phyloP scores from a whole-genome alignment of 371 early-diverging fungal genomes.

The Saksenaea vasiformis region DNA sequence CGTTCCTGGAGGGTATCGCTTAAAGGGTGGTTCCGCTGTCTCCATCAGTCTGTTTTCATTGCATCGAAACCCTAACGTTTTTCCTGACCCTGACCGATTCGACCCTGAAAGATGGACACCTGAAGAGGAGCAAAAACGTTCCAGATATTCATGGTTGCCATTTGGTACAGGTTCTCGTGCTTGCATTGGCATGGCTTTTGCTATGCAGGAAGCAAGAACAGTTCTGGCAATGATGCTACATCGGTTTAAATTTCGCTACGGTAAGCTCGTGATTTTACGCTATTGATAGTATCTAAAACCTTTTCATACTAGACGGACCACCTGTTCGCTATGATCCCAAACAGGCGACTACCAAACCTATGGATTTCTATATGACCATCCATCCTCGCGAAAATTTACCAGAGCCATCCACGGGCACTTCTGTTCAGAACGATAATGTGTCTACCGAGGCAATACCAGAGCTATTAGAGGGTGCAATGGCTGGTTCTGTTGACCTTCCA shows the following conservation, averaged over 20 bases:
- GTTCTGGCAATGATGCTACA: constrained; percentile 33
- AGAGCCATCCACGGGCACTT: not conserved
- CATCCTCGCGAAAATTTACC: constrained; percentile 18
- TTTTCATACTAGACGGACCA: constrained; percentile 3
- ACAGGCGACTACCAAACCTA: constrained; percentile 12
- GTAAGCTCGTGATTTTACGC: not conserved
- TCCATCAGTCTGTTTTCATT: constrained; percentile 20
- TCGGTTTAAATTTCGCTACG: constrained; percentile 18
- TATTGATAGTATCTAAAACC: too few relatives aligned
- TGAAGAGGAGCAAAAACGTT: constrained; percentile 38
- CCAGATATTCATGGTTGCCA: constrained; percentile 39
- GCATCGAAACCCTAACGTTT: constrained; percentile 34
- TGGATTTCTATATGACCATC: constrained; percentile 13
- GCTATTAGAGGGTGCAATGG: not conserved
- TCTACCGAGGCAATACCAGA: constrained; percentile 14
- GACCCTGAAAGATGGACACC: constrained; percentile 44
- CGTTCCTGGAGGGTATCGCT: constrained; percentile 31
- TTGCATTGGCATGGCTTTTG: constrained; percentile 45
- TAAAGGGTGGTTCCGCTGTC: constrained; percentile 16
- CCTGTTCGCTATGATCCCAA: constrained; percentile 12
- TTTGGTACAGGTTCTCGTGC: constrained; percentile 41
- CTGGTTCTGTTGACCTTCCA: constrained; percentile 19
- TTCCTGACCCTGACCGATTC: constrained; percentile 31
- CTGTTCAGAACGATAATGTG: not conserved
- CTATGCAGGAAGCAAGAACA: constrained; percentile 39